Conservation (phyloP, 768 basidiomycete genomes). For the Phallus indusiatus region DNA sequence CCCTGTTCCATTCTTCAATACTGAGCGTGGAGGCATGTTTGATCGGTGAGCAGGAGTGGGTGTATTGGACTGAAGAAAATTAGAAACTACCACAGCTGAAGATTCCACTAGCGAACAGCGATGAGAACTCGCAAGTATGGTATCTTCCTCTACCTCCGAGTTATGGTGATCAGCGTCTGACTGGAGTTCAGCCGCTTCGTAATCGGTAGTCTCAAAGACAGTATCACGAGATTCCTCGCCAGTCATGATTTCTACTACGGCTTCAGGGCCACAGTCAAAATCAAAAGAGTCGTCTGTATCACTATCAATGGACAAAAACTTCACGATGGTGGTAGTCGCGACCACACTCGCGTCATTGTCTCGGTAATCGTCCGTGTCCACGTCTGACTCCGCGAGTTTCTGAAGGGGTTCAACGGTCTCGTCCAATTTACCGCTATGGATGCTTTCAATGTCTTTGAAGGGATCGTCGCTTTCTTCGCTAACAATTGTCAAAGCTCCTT, state of each 20-base stretch:
- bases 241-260: conserved; percentile 42
- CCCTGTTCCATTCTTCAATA: conserved; percentile 31
- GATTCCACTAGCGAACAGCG: conserved; percentile 26
- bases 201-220: conserved; percentile 13
- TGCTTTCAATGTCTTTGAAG: conserved; percentile 85
- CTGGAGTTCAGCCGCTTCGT: conserved; percentile 6
- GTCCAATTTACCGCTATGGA: conserved; percentile 32
- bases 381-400: not conserved
- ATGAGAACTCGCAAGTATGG: conserved; percentile 37
- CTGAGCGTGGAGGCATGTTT: conserved; percentile 26
- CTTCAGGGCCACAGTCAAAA: conserved; percentile 47
- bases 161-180: conserved; percentile 32
- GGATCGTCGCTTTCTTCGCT: conserved; percentile 71
- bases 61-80: not conserved
- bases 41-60: conserved; percentile 3
- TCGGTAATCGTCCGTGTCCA: conserved; percentile 26
- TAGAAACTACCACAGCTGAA: not conserved
- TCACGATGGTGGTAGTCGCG: conserved; percentile 8
- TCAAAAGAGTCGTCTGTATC: conserved; percentile 50
- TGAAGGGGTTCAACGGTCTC: conserved; percentile 8
- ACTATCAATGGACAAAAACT: conserved; percentile 36
- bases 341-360: conserved; percentile 41
- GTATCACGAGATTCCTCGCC: conserved; percentile 29
- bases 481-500: conserved; percentile 15
- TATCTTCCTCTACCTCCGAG: conserved; percentile 12